These are phyloP conservation scores for Coniochaeta prunicola DNA, from an alignment of 2,329 filamentous ascomycete genomes.

Conservation along the genomic window DNA sequence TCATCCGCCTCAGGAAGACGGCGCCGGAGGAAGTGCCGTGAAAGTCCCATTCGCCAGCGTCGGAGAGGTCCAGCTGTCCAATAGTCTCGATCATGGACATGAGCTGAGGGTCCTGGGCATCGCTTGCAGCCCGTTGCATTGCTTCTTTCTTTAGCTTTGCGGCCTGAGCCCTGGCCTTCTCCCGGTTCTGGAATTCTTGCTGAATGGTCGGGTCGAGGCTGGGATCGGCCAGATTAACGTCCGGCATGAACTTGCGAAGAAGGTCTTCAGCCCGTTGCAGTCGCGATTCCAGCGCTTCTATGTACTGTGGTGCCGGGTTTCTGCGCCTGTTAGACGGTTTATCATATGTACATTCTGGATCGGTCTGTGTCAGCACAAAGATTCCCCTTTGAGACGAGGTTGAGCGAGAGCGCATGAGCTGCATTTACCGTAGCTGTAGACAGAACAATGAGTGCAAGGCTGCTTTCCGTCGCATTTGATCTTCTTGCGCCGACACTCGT, in stretches of 20 bases:
- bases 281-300: slow-evolving; percentile 78
- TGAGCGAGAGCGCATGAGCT: background rate
- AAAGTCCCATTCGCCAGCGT: slow-evolving; percentile 89
- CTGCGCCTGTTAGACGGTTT: slow-evolving; percentile 87
- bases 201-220: slow-evolving; percentile 71
- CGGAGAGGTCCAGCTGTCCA: slow-evolving; percentile 84
- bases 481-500: slow-evolving; percentile 78
- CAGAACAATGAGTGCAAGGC: slow-evolving; percentile 90
- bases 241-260: slow-evolving; percentile 71
- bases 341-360: slow-evolving; percentile 83
- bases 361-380: slow-evolving; percentile 14
- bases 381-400: background rate
- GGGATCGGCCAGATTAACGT: slow-evolving; percentile 78
- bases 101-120: slow-evolving; percentile 56
- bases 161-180: slow-evolving; percentile 40
- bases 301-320: slow-evolving; percentile 87
- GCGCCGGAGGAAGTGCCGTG: slow-evolving; percentile 88
- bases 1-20: slow-evolving; percentile 80
- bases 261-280: slow-evolving; percentile 77
- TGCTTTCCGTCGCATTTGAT: slow-evolving; percentile 85
- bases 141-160: slow-evolving; percentile 30
- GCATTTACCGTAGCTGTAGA: slow-evolving; percentile 86
- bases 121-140: slow-evolving; percentile 10
- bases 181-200: slow-evolving; percentile 56
- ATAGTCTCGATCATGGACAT: slow-evolving; percentile 94